phyloP scores from a whole-genome alignment of 345 rosid genomes.

The Aethionema arabicum region DNA sequence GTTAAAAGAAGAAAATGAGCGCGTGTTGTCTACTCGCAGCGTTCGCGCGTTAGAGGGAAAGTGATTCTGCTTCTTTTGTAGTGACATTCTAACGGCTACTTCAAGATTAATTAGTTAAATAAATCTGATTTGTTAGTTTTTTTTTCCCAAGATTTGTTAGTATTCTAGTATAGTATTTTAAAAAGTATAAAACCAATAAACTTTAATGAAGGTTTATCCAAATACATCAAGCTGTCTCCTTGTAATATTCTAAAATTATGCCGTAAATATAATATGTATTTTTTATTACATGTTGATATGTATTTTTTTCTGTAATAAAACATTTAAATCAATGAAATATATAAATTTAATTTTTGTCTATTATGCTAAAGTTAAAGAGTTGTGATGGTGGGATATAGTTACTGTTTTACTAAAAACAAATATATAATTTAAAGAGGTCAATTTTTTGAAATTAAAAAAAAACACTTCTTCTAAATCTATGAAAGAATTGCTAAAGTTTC shows the following conservation, averaged over 20 bases:
- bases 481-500: no score
- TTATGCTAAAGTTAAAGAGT: background rate
- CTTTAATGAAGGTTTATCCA: slow-evolving; percentile 20
- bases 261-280: background rate
- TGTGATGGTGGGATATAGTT: slow-evolving; percentile 16
- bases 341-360: background rate
- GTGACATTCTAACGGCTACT: slow-evolving; percentile 32
- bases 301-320: no score
- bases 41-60: background rate
- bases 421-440: no score
- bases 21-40: background rate
- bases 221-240: slow-evolving; percentile 26
- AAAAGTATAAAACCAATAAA: background rate
- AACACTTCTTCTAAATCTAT: no score
- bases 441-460: no score
- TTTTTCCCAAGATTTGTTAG: background rate
- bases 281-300: no score
- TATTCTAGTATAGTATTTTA: background rate
- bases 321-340: no score
- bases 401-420: background rate
- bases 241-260: background rate
- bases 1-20: background rate
- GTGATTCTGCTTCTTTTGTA: slow-evolving; percentile 21
- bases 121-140: background rate
- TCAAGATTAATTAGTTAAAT: background rate